Percentiles rank a stretch among this genome's conserved stretches.
Conservation (phyloP, 2,329 filamentous ascomycete genomes). For the Celoporthe dispersa region DNA sequence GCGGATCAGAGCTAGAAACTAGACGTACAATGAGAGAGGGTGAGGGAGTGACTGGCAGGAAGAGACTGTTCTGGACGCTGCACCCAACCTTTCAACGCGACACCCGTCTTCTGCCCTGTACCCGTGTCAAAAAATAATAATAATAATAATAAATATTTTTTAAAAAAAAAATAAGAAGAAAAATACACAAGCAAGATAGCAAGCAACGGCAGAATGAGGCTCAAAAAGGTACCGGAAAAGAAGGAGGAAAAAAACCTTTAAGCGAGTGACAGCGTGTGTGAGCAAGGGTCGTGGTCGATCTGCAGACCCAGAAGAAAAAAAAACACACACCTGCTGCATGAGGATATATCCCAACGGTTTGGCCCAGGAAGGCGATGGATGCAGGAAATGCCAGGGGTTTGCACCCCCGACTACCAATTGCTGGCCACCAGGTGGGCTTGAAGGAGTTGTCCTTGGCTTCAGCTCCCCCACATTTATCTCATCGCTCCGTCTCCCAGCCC, state of each 20-base stretch:
- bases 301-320: not conserved
- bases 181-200: not conserved
- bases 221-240: not conserved
- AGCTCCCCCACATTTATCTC: slow-evolving; percentile 6
- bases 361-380: not conserved
- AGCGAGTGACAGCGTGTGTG: slow-evolving; percentile 5
- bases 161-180: no score
- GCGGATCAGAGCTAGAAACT: not conserved
- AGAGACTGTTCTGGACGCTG: no score
- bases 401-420: slow-evolving; percentile 1
- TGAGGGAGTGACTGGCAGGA: no score
- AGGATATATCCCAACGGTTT: not conserved
- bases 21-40: not conserved
- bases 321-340: not conserved
- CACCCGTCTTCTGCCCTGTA: no score
- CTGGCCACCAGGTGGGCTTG: slow-evolving; percentile 3
- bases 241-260: not conserved
- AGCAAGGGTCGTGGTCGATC: not conserved
- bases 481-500: not conserved
- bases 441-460: not conserved
- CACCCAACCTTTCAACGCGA: not conserved
- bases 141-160: no score
- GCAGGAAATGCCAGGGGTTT: not conserved
- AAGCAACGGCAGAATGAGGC: not conserved
- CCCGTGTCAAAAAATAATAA: no score